Conservation (phyloP, 2,329 filamentous ascomycete species). For the Paecilomyces dactylethromorphus region DNA sequence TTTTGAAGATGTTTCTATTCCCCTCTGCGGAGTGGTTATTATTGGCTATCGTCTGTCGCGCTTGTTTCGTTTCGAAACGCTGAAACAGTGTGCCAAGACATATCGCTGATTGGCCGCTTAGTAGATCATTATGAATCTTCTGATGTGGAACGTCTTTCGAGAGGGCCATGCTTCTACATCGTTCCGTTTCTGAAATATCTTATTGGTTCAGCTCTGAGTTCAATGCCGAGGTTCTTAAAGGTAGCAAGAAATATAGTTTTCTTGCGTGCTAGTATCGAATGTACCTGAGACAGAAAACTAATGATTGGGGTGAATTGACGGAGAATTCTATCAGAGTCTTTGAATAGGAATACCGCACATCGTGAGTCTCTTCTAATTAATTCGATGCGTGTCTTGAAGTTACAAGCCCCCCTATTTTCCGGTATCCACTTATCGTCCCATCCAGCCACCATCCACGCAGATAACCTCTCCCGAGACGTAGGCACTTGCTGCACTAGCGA, state of each 20-base stretch:
- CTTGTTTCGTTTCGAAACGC: not conserved
- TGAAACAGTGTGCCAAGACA: not conserved
- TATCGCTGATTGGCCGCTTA: too few species aligned
- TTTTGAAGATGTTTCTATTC: not conserved
- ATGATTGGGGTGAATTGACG: too few species aligned
- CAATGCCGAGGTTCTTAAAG: too few species aligned
- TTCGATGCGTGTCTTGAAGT: not conserved
- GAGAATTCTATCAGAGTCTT: too few species aligned
- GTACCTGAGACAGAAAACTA: too few species aligned
- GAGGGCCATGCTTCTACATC: too few species aligned
- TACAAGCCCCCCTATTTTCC: not conserved
- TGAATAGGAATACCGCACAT: not conserved
- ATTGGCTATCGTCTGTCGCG: not conserved
- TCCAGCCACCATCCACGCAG: constrained; percentile 87
- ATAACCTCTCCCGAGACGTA: constrained; percentile 80
- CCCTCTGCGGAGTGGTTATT: not conserved
- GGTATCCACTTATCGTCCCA: constrained; percentile 59
- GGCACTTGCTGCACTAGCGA: constrained; percentile 67
- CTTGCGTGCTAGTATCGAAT: too few species aligned
- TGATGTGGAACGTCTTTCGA: too few species aligned
- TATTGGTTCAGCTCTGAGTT: too few species aligned
- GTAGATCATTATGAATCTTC: too few species aligned
- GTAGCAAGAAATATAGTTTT: too few species aligned
- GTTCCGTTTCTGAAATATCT: too few species aligned
- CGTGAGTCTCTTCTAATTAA: not conserved